phyloP scores from a whole-genome alignment of 2,329 filamentous ascomycete species.

The Colletotrichum brevisporum region DNA sequence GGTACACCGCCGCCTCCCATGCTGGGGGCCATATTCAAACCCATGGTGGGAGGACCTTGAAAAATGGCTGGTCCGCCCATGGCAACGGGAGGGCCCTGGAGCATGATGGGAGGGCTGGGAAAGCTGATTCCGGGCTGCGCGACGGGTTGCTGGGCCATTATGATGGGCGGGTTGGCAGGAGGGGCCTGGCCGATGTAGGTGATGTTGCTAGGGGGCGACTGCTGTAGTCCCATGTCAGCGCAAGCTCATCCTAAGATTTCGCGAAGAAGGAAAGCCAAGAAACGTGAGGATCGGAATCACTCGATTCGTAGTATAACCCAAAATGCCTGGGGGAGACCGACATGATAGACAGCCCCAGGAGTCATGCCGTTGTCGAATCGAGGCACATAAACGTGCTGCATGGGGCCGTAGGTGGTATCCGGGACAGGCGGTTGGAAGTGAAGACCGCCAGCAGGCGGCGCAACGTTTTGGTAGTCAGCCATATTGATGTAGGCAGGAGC shows the following conservation, averaged over 20 bases:
- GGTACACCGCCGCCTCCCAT: constrained; percentile 29
- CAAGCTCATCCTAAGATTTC: not conserved
- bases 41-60: constrained; percentile 28
- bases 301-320: not conserved
- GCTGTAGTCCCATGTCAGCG: constrained; percentile 41
- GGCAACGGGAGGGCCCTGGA: constrained; percentile 47
- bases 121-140: constrained; percentile 44
- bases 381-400: constrained; percentile 69
- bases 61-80: constrained; percentile 28
- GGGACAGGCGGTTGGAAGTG: constrained; percentile 73
- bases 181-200: constrained; percentile 46
- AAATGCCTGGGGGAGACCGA: constrained; percentile 48
- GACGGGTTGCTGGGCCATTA: constrained; percentile 52
- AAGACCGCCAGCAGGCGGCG: constrained; percentile 58
- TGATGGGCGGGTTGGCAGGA: constrained; percentile 46
- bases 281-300: not conserved
- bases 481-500: constrained; percentile 46
- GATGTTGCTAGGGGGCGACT: constrained; percentile 49
- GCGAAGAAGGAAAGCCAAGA: not conserved
- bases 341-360: constrained; percentile 46
- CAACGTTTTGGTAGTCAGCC: constrained; percentile 59
- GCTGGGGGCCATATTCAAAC: constrained; percentile 26
- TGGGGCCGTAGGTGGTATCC: constrained; percentile 69
- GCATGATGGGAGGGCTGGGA: constrained; percentile 45
- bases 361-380: constrained; percentile 60